Conservation (phyloP, 371 early-diverging fungal species). For the Mucor indicus region DNA sequence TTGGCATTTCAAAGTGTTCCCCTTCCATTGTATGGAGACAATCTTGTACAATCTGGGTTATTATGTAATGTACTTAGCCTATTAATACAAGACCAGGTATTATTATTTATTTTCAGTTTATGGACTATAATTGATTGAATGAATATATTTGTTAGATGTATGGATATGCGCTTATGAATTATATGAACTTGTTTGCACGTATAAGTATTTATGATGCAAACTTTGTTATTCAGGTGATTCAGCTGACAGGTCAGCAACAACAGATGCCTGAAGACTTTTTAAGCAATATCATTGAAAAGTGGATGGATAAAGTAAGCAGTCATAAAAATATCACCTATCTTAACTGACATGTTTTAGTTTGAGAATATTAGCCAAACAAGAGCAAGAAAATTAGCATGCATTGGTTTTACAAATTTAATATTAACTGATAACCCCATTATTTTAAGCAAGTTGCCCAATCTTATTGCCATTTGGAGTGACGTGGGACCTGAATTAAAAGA, state of each 20-base stretch:
- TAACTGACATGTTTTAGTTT: constrained; percentile 41
- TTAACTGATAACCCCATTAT: constrained; percentile 50
- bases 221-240: constrained; percentile 46
- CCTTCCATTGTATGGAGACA: constrained; percentile 47
- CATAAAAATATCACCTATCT: neutral
- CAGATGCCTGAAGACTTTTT: constrained; percentile 37
- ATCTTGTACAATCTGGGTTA: constrained; percentile 53
- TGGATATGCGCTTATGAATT: constrained; percentile 63
- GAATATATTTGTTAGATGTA: constrained; percentile 56
- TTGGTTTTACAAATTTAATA: constrained; percentile 66
- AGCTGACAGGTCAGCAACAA: constrained; percentile 45
- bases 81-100: constrained; percentile 60
- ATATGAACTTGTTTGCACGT: constrained; percentile 63
- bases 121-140: too few species aligned
- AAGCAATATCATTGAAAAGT: constrained; percentile 48
- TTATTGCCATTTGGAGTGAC: constrained; percentile 66
- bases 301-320: constrained; percentile 65
- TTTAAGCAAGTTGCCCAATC: constrained; percentile 39
- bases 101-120: too few species aligned
- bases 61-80: constrained; percentile 47
- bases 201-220: constrained; percentile 59
- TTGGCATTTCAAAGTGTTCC: constrained; percentile 52
- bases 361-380: constrained; percentile 74
- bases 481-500: constrained; percentile 63
- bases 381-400: constrained; percentile 68